A percentile compares a stretch with the other conserved stretches of the same genome.
Evolutionary conservation across 768 basidiomycete species (phyloP).

Genomic region (Hirschioporus abietinus): DNA sequence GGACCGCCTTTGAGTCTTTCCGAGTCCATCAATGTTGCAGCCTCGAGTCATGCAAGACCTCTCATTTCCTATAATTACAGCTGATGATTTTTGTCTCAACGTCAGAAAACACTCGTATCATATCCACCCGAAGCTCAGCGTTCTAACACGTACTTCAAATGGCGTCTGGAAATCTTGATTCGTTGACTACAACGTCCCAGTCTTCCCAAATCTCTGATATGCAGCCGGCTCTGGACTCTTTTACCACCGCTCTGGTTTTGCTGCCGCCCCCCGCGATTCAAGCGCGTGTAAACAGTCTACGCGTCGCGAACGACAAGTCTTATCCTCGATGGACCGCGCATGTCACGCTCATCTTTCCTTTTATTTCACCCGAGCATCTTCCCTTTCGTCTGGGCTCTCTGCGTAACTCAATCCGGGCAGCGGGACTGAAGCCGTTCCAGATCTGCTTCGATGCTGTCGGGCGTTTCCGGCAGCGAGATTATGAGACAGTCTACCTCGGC

Average conservation of each 20-base stretch:
- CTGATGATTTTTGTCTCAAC: neutral
- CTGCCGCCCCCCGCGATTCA: constrained; percentile 15
- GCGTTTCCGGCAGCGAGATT: constrained; percentile 12
- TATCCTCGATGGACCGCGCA: constrained; percentile 20
- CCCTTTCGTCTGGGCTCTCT: constrained; percentile 4
- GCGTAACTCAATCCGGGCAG: constrained; percentile 7
- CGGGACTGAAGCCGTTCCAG: constrained; percentile 15
- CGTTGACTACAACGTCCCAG: neutral
- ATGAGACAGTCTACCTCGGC: constrained; percentile 18
- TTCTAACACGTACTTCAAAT: neutral
- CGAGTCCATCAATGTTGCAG: neutral
- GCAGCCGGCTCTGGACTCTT: neutral
- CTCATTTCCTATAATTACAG: neutral
- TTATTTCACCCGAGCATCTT: constrained; percentile 11
- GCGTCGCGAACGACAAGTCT: constrained; percentile 17
- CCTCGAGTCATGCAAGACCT: neutral
- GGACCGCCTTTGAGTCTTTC: neutral
- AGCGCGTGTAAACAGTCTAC: constrained; percentile 13
- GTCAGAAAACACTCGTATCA: constrained; percentile 1
- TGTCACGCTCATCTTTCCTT: constrained; percentile 18
- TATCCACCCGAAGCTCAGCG: neutral
- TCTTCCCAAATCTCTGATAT: neutral
- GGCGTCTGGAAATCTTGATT: neutral
- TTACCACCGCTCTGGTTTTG: constrained; percentile 21
- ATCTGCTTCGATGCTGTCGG: constrained; percentile 14